Conservation (phyloP, 2,329 filamentous ascomycete genomes). For the Pseudohalonectria lignicola region DNA sequence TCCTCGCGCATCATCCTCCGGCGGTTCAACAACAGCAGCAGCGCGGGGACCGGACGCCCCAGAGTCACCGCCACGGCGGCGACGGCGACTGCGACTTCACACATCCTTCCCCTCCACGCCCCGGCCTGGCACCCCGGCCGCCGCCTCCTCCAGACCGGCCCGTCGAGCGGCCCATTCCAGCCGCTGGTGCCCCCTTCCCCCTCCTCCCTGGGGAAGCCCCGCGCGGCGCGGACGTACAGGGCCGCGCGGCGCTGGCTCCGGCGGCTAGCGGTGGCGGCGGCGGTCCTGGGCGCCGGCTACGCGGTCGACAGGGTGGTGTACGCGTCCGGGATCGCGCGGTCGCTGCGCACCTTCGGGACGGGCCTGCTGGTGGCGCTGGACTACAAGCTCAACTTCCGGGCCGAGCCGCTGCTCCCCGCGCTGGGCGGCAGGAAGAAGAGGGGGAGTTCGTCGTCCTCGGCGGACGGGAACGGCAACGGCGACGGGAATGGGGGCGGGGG, state of each 20-base stretch:
- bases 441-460: conserved; percentile 17
- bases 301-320: conserved; percentile 63
- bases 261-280: conserved; percentile 52
- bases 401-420: conserved; percentile 48
- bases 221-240: conserved; percentile 58
- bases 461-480: no score
- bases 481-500: no score
- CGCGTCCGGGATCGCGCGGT: conserved; percentile 68
- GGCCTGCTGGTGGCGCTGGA: conserved; percentile 77
- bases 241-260: conserved; percentile 67
- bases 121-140: neutral
- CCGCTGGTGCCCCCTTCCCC: conserved; percentile 69
- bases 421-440: no score
- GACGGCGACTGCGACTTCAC: conserved; percentile 5
- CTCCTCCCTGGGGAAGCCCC: conserved; percentile 62
- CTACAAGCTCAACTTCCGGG: conserved; percentile 93
- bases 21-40: neutral
- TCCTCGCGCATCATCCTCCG: neutral
- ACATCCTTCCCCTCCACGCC: neutral
- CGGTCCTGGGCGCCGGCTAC: conserved; percentile 51
- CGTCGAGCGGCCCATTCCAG: conserved; percentile 35
- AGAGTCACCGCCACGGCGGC: neutral
- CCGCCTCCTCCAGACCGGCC: conserved; percentile 15
- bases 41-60: neutral
- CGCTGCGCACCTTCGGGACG: conserved; percentile 67